Base-by-base conservation (phyloP, 177 flowering plant genomes). In the Vitis hybrid region DNA sequence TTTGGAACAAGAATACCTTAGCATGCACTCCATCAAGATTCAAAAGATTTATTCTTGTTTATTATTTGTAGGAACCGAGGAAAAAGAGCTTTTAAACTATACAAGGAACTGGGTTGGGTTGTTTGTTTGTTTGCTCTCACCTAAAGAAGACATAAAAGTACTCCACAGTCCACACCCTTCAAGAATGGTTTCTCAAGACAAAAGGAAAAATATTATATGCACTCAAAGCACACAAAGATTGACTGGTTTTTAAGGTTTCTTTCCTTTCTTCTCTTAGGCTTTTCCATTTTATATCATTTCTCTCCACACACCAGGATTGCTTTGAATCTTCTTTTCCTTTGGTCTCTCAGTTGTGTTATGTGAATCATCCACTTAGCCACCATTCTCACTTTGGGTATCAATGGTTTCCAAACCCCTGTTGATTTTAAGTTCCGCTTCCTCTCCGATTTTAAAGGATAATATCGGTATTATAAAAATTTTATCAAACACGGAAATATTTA, bases 231-330 rank as follows among this genome's bases (percentile, higher is more conserved):
- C 70, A 73, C 77, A 75, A 75, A 64, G 65, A 28, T 75, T 33
- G 13, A 38, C 72, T 69, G 65, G 52, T 13, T 69, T 70, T 76
- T 71, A 76, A 71, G 78, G 74, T 76, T 71, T 60, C 62, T 49
- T 61, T 62, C 49, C 73, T 38, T 75, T 70, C 24, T 62, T 44
- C 65, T 10, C 7, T 64, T 13, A 63, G 49, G 50, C 70, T 54
- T 75, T 70, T 60, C 17, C 9, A 11, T 64, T 47, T 18, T 52
- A 38, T 68, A 62, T 6, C 9, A 52, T 38, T 57, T 63, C 67
- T 62, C 33, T 68, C 22, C 52, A 62, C 38, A 44, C 17, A 20
- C 33, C 61, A 38, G 62, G 17, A 9, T 53, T 24, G 2, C 68
- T 64, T 20, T 64, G 60, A 28, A 28, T 51, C 66, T 70, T 54